Evolutionary conservation across 306 rosid species (phyloP).

Genomic region (Vigna unguiculata): DNA sequence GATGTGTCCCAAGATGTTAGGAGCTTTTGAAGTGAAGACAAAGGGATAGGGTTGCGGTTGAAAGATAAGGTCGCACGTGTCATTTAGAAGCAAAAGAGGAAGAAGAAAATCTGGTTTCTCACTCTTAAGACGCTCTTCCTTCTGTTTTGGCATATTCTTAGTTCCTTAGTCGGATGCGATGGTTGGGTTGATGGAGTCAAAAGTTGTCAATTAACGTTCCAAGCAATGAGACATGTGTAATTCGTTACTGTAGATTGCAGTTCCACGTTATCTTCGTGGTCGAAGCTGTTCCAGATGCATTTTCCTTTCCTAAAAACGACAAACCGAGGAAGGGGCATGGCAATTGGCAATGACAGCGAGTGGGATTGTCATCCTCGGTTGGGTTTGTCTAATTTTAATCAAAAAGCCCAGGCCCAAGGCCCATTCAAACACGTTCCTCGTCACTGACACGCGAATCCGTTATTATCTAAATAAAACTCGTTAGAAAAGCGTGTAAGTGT

Average conservation of each 20-base stretch:
- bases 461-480: slow-evolving; percentile 25
- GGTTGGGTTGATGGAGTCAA: background rate
- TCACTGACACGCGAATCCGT: slow-evolving; percentile 36
- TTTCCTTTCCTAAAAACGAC: slow-evolving; percentile 42
- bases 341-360: slow-evolving; percentile 15
- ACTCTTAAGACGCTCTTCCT: no score
- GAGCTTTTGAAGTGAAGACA: background rate
- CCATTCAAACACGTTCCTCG: slow-evolving; percentile 30
- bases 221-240: background rate
- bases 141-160: no score
- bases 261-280: no score
- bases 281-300: background rate
- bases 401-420: slow-evolving; percentile 19
- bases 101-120: no score
- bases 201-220: background rate
- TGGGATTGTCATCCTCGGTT: background rate
- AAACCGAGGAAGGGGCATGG: background rate
- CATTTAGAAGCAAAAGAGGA: background rate
- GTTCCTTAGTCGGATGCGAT: background rate
- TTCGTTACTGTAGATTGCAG: no score
- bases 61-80: background rate
- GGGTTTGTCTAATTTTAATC: no score
- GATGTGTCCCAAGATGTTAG: background rate
- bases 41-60: background rate
- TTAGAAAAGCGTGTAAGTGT: slow-evolving; percentile 42